Evolutionary conservation across 78 protist species (phyloP).

Genomic region (Creolimax fragrantissima): DNA sequence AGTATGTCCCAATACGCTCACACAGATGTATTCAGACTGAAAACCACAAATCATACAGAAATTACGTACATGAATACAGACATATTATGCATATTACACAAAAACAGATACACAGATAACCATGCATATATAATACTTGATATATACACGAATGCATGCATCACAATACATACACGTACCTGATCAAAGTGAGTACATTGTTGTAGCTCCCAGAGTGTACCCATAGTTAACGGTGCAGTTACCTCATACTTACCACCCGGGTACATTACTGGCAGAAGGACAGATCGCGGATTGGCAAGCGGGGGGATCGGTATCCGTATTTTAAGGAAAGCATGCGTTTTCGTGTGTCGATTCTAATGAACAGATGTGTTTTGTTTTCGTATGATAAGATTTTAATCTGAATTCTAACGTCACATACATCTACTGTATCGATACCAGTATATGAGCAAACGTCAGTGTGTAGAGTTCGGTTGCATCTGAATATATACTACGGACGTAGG

Average conservation of each 20-base stretch:
- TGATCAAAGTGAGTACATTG: neutral
- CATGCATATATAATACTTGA: neutral
- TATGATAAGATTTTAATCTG: no score
- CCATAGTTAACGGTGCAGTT: neutral
- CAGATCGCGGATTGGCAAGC: conserved; percentile 21
- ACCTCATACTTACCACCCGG: neutral
- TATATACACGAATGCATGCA: neutral
- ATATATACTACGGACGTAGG: no score
- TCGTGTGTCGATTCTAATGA: neutral
- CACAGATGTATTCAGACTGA: neutral
- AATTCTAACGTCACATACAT: no score
- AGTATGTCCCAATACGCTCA: neutral
- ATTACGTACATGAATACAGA: neutral
- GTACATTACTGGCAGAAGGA: neutral
- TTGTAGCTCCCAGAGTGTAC: neutral
- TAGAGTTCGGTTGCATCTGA: no score
- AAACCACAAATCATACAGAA: neutral
- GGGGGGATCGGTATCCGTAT: conserved; percentile 35
- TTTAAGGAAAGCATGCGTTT: neutral
- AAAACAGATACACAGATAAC: neutral
- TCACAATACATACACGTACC: neutral
- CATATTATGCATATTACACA: neutral
- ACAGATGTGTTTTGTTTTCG: no score
- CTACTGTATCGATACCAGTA: no score
- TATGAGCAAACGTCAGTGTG: no score